Base-by-base conservation (phyloP, 805 yeast genomes). In the Wickerhamomyces queroliae region DNA sequence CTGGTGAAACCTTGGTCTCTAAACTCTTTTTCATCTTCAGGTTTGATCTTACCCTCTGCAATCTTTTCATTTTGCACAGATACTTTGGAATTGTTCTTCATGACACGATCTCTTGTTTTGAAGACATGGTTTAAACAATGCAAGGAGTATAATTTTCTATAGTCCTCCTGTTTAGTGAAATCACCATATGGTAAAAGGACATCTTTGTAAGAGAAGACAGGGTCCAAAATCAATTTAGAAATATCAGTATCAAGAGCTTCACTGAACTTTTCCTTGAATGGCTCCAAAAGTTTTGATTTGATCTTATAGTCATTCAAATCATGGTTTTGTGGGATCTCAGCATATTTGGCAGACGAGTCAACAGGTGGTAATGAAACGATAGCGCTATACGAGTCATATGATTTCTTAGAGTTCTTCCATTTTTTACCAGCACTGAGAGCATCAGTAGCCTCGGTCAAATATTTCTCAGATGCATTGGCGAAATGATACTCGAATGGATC, bases 1-100 rank as follows among this genome's bases (percentile, higher is more conserved):
- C 98, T 72, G 0, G 96, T 90, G 58, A 88, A 93, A 22, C 99
- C 98, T 61, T 93, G 98, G 58, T 93, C 99, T 40, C 95, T 67
- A 47, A 73, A 70, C 51, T 87, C 95, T 11, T 75, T 75, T 37
- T 70, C 76, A 20, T 66, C 64, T 42, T 64, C 55, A 40, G 70
- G 59, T 38, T 61, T 64, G n/a, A 66, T 35, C 19, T 55, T 50
- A 4, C 58, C 50, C 30, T 52, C 57, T 33, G 66, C 56, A 33
- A 67, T 41, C 16, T 63, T 56, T 27, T 68, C 76, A 43, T 68
- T 69, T 41, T 65, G 66, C 15, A 59, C 48, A 23, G 67, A 62
- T 17, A 80, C 48, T 49, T 76, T 78, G 36, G 75, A 73, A 49
- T 82, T 88, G 63, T 93, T 82, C 56, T 83, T 84, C 49, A 91